Evolutionary conservation across 495 filamentous ascomycete genomes (phyloP), one percentile per base, ranked within the genome.

Genomic region (Hypoxylon subgilvum): DNA sequence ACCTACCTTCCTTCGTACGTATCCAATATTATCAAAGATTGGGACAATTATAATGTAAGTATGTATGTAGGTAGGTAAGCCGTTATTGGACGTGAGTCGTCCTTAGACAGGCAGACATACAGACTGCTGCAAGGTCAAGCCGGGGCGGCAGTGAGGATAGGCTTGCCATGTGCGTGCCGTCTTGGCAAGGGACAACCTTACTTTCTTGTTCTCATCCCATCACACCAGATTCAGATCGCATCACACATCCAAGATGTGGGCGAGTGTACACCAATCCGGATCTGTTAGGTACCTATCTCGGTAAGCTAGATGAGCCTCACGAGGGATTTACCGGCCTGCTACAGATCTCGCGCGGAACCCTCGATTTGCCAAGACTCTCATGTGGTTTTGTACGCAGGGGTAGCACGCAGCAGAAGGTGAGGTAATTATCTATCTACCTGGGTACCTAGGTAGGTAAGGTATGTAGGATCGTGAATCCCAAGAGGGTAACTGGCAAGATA

Each of bases 121-220:
- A n/a, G n/a, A n/a, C n/a, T n/a, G n/a, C n/a, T n/a, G n/a, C n/a
- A n/a, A n/a, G n/a, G n/a, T n/a, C n/a, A n/a, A n/a, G n/a, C n/a
- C n/a, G n/a, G n/a, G 7, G 27, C 41, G 34, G 34, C 34, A 38
- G 13, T 38, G n/a, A n/a, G 16, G 22, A 28, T 44, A 44, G 14
- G 41, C 27, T 44, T 57, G 45, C 53, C 53, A 57, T 57, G 53
- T 57, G 53, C n/a, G n/a, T n/a, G 35, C 27, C 25, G 35, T 27
- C 42, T 47, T 41, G 50, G 31, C 23, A 39, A 39, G 52, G 41
- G 14, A 21, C 7, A 32, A 27, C 23, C 8, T 19, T 36, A 23
- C 50, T 22, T 45, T 36, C 22, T 47, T 18, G n/a, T 38, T 35
- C 13, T 38, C 2, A 39, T 55, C 52, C 40, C 43, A 56, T 56